These are phyloP conservation scores for Candida hungchunana DNA, from an alignment of 805 yeast genomes.

Conservation along the genomic window DNA sequence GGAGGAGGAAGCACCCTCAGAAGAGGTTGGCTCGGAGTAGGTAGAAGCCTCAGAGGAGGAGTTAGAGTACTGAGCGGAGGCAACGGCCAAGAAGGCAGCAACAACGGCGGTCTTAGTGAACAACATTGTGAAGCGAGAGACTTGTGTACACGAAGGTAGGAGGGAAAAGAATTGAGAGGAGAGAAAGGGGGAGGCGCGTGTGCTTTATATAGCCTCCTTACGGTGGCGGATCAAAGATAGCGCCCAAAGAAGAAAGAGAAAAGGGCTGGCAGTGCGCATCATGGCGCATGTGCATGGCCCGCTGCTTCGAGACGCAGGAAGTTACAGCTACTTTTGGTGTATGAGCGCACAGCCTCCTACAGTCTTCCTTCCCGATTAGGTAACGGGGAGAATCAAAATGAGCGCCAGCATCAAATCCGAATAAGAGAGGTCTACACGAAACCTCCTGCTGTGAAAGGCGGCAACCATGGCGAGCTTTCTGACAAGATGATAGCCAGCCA, in stretches of 20 bases:
- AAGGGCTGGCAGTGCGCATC: constrained; percentile 2
- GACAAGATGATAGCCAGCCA: no score
- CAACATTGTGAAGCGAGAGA: constrained; percentile 14
- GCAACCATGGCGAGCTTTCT: no score
- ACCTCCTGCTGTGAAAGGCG: no score
- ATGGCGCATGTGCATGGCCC: neutral
- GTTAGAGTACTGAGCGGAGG: constrained; percentile 19
- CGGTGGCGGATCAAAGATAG: constrained; percentile 2
- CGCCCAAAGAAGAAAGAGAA: constrained; percentile 3
- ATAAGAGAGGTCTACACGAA: no score
- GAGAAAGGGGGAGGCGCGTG: neutral
- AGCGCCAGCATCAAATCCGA: no score
- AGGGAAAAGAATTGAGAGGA: neutral
- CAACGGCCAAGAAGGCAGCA: constrained; percentile 15
- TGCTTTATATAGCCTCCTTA: neutral
- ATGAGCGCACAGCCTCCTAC: no score
- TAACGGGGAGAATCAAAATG: no score
- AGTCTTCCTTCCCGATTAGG: no score
- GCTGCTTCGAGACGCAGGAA: no score
- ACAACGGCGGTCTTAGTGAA: constrained; percentile 15
- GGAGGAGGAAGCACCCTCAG: constrained; percentile 13
- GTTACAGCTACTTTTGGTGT: no score
- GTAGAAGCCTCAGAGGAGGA: constrained; percentile 10
- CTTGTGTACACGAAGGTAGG: constrained; percentile 5
- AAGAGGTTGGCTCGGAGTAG: constrained; percentile 13